A percentile compares a stretch with the other conserved stretches of the same genome.
phyloP scores from a whole-genome alignment of 768 basidiomycete genomes.

The Rossbeevera mucosa region DNA sequence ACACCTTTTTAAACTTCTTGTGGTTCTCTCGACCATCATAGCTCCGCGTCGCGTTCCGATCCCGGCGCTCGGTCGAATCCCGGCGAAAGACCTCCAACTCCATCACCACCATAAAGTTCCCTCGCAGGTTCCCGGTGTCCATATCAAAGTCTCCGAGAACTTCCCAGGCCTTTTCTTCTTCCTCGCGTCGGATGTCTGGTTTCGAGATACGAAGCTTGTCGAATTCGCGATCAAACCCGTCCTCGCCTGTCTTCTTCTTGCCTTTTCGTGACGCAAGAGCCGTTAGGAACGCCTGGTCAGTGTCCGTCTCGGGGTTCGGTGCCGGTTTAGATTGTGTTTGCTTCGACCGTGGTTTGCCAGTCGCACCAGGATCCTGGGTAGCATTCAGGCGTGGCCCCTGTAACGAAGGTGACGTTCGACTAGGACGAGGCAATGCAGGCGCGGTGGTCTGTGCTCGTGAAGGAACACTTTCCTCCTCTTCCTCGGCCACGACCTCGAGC shows the following conservation, averaged over 20 bases:
- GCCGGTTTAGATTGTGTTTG: constrained; percentile 3
- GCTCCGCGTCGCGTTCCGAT: constrained; percentile 33
- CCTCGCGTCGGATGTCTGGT: constrained; percentile 48
- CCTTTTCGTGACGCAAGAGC: constrained; percentile 70
- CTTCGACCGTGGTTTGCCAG: constrained; percentile 4
- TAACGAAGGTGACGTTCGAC: neutral
- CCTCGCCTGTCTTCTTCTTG: constrained; percentile 58
- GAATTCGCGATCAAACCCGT: constrained; percentile 74
- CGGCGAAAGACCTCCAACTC: constrained; percentile 54
- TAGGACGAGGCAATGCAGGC: neutral
- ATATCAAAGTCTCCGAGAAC: constrained; percentile 58
- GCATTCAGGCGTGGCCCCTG: neutral
- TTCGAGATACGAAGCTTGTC: constrained; percentile 70
- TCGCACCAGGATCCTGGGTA: constrained; percentile 26
- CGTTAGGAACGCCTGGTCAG: constrained; percentile 63
- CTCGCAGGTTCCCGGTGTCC: constrained; percentile 54
- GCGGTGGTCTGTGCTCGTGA: neutral
- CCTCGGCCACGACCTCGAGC: constrained; percentile 45
- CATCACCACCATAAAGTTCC: constrained; percentile 78
- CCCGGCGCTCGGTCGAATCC: constrained; percentile 20
- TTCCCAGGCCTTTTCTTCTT: constrained; percentile 52
- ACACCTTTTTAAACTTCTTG: constrained; percentile 77
- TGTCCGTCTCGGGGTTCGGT: constrained; percentile 37
- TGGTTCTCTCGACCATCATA: constrained; percentile 53
- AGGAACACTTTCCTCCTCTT: constrained; percentile 46